Conservation (phyloP, 2,329 filamentous ascomycete species). For the Ilyonectria sp. region DNA sequence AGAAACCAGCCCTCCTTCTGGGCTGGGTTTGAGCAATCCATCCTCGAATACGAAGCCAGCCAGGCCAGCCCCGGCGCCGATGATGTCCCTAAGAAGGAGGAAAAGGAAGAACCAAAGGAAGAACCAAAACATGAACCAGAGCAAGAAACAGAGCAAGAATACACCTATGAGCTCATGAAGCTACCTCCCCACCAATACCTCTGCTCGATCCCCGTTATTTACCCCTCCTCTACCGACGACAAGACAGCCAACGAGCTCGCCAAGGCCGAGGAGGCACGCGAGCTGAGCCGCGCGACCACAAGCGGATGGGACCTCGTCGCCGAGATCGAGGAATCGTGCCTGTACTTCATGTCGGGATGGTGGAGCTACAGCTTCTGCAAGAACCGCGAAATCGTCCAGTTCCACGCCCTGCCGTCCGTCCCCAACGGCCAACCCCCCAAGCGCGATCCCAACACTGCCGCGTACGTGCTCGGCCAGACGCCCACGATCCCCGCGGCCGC, state of each 20-base stretch:
- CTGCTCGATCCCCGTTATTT: constrained; percentile 85
- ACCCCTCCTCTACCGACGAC: constrained; percentile 69
- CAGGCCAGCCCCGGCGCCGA: constrained; percentile 50
- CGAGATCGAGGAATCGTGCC: constrained; percentile 85
- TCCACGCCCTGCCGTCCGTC: constrained; percentile 82
- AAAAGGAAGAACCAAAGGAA: neutral
- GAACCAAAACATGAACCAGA: no score
- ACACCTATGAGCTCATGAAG: constrained; percentile 81
- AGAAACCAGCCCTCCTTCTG: constrained; percentile 56
- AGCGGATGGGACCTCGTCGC: constrained; percentile 86
- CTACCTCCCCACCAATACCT: constrained; percentile 81
- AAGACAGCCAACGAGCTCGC: constrained; percentile 77
- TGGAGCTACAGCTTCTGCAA: constrained; percentile 98
- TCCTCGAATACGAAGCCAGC: constrained; percentile 51
- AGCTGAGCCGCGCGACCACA: constrained; percentile 82
- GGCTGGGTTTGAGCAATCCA: constrained; percentile 58
- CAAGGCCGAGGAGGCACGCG: constrained; percentile 83
- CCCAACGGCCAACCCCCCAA: constrained; percentile 81
- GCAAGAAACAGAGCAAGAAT: constrained; percentile 32
- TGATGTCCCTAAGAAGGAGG: constrained; percentile 39
- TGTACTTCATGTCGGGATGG: constrained; percentile 89
- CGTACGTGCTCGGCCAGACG: constrained; percentile 81
- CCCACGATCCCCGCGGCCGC: constrained; percentile 53
- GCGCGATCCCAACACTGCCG: constrained; percentile 81
- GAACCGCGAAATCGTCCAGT: constrained; percentile 88